phyloP scores from a whole-genome alignment of 257 asterid genomes.

The Fraxinus cuspidata region DNA sequence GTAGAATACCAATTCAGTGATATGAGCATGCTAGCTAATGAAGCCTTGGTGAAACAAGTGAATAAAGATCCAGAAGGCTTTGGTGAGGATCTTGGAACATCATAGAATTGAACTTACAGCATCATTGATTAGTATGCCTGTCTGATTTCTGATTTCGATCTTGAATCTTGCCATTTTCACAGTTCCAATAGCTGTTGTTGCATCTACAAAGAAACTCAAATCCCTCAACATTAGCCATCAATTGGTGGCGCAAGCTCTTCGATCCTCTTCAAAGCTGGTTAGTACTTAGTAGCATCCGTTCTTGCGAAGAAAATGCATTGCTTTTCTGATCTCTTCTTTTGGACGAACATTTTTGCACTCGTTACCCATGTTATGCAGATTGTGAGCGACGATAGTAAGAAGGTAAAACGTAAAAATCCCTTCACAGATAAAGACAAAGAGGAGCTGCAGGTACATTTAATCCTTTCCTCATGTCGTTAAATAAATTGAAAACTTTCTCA shows the following conservation, averaged over 20 bases:
- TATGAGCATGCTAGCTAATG: constrained; percentile 95
- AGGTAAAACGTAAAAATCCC: constrained; percentile 67
- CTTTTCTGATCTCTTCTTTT: background rate
- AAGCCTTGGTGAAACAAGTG: constrained; percentile 73
- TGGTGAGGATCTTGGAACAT: constrained; percentile 46
- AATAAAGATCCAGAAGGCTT: constrained; percentile 83
- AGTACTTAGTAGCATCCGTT: constrained; percentile 12
- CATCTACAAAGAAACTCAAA: constrained; percentile 86
- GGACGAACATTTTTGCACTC: background rate
- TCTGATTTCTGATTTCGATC: too few species aligned
- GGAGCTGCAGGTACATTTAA: constrained; percentile 70
- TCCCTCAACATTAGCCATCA: constrained; percentile 70
- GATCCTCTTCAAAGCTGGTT: constrained; percentile 80
- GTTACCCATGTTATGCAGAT: constrained; percentile 32
- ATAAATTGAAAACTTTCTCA: background rate
- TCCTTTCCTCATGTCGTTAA: background rate
- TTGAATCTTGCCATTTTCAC: constrained; percentile 21
- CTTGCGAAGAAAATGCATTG: background rate
- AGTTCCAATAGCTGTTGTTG: constrained; percentile 77
- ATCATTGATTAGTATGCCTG: background rate
- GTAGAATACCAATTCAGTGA: constrained; percentile 95
- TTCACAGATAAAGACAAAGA: constrained; percentile 85
- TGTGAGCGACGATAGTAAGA: constrained; percentile 88
- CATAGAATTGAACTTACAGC: background rate
- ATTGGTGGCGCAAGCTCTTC: constrained; percentile 79